Evolutionary conservation across 2,329 filamentous ascomycete species (phyloP).

Genomic region (Colletotrichum euphorbiae): DNA sequence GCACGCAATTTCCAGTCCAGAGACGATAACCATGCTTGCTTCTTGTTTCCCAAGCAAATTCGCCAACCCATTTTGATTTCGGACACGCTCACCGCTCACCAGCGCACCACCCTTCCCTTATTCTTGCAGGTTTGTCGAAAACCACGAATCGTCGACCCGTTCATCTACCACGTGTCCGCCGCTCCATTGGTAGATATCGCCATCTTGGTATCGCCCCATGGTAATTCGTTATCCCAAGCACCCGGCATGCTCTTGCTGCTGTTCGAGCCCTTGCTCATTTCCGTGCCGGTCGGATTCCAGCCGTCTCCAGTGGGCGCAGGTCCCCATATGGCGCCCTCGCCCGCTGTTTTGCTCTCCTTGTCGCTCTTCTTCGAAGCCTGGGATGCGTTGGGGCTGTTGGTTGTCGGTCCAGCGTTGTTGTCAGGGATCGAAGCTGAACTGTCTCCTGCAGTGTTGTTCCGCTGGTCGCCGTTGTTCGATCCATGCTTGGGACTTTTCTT

Average conservation of each 20-base stretch:
- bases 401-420: slow-evolving; percentile 31
- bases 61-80: neutral
- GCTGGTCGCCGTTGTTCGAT: slow-evolving; percentile 13
- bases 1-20: neutral
- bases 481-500: slow-evolving; percentile 19
- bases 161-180: slow-evolving; percentile 27
- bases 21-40: neutral
- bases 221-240: slow-evolving; percentile 25
- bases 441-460: slow-evolving; percentile 7
- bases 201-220: slow-evolving; percentile 35
- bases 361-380: slow-evolving; percentile 24
- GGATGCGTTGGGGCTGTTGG: slow-evolving; percentile 26
- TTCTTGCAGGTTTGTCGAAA: neutral
- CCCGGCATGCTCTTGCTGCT: slow-evolving; percentile 40
- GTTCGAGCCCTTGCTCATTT: slow-evolving; percentile 32
- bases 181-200: slow-evolving; percentile 32
- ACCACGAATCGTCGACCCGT: neutral
- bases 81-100: neutral
- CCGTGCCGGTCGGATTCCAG: slow-evolving; percentile 23
- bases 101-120: neutral
- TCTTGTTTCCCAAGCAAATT: neutral
- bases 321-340: slow-evolving; percentile 30
- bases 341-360: slow-evolving; percentile 20
- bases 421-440: slow-evolving; percentile 28
- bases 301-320: slow-evolving; percentile 21